phyloP scores from a whole-genome alignment of 371 early-diverging fungal genomes.

The Astathelohania contejeani region DNA sequence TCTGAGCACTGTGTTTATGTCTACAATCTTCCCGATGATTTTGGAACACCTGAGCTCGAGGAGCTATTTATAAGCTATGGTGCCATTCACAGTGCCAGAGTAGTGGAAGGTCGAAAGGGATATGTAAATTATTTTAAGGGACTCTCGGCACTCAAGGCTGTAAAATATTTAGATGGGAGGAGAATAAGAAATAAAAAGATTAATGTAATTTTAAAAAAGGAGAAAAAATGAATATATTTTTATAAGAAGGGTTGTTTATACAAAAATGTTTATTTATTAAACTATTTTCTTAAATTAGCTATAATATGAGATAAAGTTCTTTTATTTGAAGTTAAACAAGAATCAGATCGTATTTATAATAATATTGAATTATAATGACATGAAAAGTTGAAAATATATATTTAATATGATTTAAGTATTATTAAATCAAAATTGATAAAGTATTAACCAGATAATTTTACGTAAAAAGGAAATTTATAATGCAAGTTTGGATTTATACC shows the following conservation, averaged over 20 bases:
- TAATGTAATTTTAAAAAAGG: constrained; percentile 13
- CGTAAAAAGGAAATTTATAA: no score
- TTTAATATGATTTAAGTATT: no score
- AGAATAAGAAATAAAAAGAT: constrained; percentile 15
- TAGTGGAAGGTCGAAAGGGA: constrained; percentile 12
- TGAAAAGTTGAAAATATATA: no score
- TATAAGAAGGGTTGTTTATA: neutral
- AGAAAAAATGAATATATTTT: constrained; percentile 2
- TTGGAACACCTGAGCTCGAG: constrained; percentile 14
- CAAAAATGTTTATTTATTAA: neutral
- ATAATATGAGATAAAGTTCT: no score
- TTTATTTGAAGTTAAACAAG: no score
- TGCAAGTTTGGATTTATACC: no score
- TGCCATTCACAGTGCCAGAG: constrained; percentile 3
- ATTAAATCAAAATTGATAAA: no score
- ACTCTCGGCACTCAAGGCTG: constrained; percentile 20
- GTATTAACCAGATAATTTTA: no score
- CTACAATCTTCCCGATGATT: constrained; percentile 11
- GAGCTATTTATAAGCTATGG: constrained; percentile 23
- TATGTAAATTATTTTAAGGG: constrained; percentile 26
- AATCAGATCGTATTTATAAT: no score
- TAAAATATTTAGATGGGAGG: constrained; percentile 17
- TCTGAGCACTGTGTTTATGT: constrained; percentile 12
- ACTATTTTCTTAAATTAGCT: constrained; percentile 6
- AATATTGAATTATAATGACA: no score